Base-by-base conservation (phyloP, 495 filamentous ascomycete species). In the Penicillium malachiteum region DNA sequence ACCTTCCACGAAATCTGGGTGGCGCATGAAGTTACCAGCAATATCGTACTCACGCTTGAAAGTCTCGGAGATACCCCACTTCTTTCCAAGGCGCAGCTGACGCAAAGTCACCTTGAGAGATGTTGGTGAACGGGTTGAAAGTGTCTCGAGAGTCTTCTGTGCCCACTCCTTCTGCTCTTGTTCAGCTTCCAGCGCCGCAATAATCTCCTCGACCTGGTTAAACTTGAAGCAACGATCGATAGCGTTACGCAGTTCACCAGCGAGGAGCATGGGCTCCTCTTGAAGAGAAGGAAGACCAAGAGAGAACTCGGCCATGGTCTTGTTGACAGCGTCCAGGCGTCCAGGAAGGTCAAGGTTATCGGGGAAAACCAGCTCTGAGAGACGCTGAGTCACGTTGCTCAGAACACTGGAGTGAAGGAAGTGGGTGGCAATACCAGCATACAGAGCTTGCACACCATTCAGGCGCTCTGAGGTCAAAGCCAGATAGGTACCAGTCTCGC, bases 341-440 rank as follows among this genome's bases (percentile, higher is more conserved):
- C 86, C 71, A 26, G 73, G 59, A 40, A 88, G 74, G 39, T 64
- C 58, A 41, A 84, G 78, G 64, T 84, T 78, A 69, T 97, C 95
- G 49, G 80, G 79, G 81, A 97, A 97, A 17, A 84, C 82, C 60
- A 98, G 79, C 69, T 98, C 94, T 0, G 90, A 87, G 16, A 98
- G 84, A 54, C 94, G 90, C 13, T 84, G 78, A 63, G 96, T 92
- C 39, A 97, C 81, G 60, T 79, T 84, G 35, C 85, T 82, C 21
- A 98, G 78, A 57, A 84, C 84, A 37, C 89, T 89, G 13, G 92
- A 96, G 80, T 98, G 87, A 49, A 98, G 75, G 71, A 93, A 97
- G 76, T 97, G 93, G 11, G 93, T 96, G 50, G 93, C 93, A 57
- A 96, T 78, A 40, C 92, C 92, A 38, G 89, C 75, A 60, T 82